Conservation (phyloP, 768 basidiomycete genomes). For the Pisolithus orientalis region DNA sequence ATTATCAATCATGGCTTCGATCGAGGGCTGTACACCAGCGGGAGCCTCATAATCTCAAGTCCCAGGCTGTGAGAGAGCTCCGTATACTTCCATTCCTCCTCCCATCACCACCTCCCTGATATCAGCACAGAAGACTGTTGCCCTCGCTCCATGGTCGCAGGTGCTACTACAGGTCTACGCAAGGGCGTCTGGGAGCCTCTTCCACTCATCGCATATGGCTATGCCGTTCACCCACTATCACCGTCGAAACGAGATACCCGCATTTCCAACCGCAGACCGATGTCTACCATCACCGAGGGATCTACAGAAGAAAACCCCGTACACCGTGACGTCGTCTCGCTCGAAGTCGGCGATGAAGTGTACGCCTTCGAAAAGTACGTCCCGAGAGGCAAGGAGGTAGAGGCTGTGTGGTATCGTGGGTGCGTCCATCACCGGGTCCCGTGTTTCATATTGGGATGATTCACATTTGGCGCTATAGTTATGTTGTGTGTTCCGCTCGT, state of each 20-base stretch:
- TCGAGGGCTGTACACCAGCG: too few species aligned
- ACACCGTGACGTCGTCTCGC: slow-evolving; percentile 70
- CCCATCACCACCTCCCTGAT: not conserved
- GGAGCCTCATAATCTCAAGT: too few species aligned
- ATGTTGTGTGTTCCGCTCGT: slow-evolving; percentile 79
- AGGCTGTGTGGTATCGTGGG: slow-evolving; percentile 92
- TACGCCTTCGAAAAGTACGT: slow-evolving; percentile 95
- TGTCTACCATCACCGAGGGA: slow-evolving; percentile 39
- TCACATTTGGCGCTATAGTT: slow-evolving; percentile 38
- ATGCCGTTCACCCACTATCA: slow-evolving; percentile 79
- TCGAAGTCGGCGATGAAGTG: slow-evolving; percentile 95
- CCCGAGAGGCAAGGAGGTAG: slow-evolving; percentile 63
- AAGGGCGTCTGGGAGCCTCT: slow-evolving; percentile 58
- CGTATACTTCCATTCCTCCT: not conserved
- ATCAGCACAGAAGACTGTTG: not conserved
- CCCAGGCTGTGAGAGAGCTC: too few species aligned
- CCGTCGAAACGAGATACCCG: slow-evolving; percentile 72
- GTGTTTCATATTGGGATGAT: not conserved
- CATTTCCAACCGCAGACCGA: slow-evolving; percentile 38
- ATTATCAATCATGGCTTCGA: too few species aligned
- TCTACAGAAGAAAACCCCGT: slow-evolving; percentile 57
- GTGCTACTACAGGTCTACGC: slow-evolving; percentile 18
- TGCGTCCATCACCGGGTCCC: slow-evolving; percentile 36
- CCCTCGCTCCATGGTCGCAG: slow-evolving; percentile 12
- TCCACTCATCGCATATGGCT: slow-evolving; percentile 80